Evolutionary conservation across 176 grass and related monocot genomes (phyloP).

Genomic region (Ampelocalamus luodianensis): DNA sequence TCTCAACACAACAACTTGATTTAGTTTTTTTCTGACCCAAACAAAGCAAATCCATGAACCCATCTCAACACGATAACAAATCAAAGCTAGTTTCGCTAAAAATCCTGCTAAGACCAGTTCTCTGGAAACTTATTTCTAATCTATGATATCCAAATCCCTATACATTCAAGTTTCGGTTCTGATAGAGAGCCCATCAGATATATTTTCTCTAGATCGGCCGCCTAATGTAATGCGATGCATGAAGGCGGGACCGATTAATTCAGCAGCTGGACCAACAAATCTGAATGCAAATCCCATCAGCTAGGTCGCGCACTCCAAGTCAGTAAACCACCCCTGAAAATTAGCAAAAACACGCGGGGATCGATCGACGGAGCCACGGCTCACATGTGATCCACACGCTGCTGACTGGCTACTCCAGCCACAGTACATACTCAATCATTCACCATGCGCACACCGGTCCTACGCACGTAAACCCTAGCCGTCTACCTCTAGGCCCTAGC

Average conservation of each 20-base stretch:
- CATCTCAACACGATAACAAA: no score
- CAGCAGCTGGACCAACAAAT: no score
- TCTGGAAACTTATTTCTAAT: no score
- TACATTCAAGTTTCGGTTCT: neutral
- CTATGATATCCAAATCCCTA: neutral
- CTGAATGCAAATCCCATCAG: no score
- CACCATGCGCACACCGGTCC: neutral
- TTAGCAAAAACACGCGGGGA: neutral
- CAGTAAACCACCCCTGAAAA: neutral
- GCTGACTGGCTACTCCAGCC: conserved; percentile 21
- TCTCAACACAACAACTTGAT: no score
- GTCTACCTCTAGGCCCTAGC: neutral
- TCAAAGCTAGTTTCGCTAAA: no score
- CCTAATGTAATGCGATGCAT: neutral
- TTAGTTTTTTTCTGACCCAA: no score
- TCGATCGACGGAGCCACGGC: neutral
- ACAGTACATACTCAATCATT: neutral
- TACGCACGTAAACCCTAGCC: conserved; percentile 5
- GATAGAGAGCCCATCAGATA: neutral
- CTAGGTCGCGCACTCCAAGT: neutral
- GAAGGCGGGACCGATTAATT: neutral
- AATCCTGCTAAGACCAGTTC: no score
- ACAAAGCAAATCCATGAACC: no score
- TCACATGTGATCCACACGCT: conserved; percentile 25
- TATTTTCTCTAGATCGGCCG: neutral